Percentiles rank a stretch among this genome's conserved stretches.
phyloP scores from a whole-genome alignment of 2,329 filamentous ascomycete genomes.

The Ambrosiella beaveri region DNA sequence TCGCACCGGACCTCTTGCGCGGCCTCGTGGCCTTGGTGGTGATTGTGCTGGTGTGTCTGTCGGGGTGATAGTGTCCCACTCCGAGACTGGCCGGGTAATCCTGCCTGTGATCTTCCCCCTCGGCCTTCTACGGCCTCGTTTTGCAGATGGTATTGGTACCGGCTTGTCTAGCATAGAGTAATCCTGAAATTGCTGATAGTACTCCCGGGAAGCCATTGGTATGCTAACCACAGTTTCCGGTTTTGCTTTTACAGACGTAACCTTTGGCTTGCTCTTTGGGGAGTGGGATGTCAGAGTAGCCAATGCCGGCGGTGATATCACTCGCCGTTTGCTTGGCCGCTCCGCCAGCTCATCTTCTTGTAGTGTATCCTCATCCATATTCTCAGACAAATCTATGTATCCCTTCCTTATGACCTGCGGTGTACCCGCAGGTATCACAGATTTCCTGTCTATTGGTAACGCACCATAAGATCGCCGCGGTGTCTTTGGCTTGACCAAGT shows the following conservation, averaged over 20 bases:
- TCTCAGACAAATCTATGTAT: background rate
- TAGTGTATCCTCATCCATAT: background rate
- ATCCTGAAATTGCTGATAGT: background rate
- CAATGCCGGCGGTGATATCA: background rate
- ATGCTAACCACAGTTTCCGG: background rate
- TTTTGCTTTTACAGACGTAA: too few species aligned
- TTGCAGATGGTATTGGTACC: background rate
- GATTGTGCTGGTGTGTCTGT: background rate
- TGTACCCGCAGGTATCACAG: background rate
- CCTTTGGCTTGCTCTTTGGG: too few species aligned
- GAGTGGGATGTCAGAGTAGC: too few species aligned
- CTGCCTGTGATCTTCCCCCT: background rate
- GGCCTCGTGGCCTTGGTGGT: background rate
- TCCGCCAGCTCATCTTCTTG: background rate
- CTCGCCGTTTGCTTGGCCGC: conserved; percentile 2
- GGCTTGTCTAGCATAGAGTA: background rate
- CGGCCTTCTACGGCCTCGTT: background rate
- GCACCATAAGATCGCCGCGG: background rate
- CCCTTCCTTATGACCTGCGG: background rate
- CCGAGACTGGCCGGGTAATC: background rate
- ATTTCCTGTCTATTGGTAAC: background rate
- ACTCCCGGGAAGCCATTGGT: background rate
- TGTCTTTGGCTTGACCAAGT: background rate
- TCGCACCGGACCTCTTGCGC: background rate
- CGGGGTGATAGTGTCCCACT: background rate